phyloP scores from a whole-genome alignment of 345 rosid genomes.

The Microcos paniculata region DNA sequence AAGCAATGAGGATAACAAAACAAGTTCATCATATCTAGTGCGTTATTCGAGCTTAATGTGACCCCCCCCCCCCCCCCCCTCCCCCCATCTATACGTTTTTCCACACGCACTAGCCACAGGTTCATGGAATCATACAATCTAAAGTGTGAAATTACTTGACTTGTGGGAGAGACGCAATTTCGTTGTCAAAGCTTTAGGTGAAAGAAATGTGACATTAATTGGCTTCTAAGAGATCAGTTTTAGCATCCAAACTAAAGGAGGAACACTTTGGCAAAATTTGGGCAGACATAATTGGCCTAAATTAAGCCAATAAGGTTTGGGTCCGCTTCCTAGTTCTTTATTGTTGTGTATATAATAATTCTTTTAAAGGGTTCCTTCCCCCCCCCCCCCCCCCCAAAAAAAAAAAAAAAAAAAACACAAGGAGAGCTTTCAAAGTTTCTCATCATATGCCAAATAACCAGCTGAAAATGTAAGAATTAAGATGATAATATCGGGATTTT shows the following conservation, averaged over 20 bases:
- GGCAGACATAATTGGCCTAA: neutral
- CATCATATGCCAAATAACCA: too few relatives aligned
- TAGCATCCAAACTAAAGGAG: neutral
- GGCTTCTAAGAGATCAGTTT: neutral
- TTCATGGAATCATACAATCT: constrained; percentile 4
- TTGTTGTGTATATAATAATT: neutral
- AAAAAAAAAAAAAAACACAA: too few relatives aligned
- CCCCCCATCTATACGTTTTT: too few relatives aligned
- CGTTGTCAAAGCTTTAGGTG: constrained; percentile 10
- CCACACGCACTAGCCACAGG: neutral
- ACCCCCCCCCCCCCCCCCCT: too few relatives aligned
- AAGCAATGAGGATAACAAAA: neutral
- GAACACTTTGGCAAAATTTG: neutral
- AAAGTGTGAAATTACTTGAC: neutral
- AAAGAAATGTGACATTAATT: constrained; percentile 3
- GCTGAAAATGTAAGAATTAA: too few relatives aligned
- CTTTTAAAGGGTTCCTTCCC: too few relatives aligned
- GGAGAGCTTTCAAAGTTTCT: too few relatives aligned
- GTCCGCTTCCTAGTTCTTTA: neutral
- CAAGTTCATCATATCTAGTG: neutral
- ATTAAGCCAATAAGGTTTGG: too few relatives aligned
- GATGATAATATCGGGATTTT: too few relatives aligned
- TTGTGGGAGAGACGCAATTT: neutral
- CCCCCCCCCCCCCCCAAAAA: too few relatives aligned
- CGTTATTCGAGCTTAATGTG: constrained; percentile 11